Base-by-base conservation (phyloP, 2,329 filamentous ascomycete genomes). In the Mollisiaceae sp. region DNA sequence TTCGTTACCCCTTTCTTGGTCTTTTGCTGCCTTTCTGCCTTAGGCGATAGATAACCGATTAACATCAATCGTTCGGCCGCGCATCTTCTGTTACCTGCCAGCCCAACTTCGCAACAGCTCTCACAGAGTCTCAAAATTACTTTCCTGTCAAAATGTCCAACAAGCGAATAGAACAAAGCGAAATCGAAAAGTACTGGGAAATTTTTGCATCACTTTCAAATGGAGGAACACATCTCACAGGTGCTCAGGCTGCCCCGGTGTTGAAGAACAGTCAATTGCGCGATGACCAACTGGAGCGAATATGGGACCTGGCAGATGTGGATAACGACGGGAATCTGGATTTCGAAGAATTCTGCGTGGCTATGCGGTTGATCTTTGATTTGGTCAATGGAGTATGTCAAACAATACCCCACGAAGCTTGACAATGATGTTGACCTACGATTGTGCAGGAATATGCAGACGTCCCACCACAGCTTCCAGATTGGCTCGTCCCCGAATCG, bases 311-410 rank as follows among this genome's bases (percentile, higher is more conserved):
- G 69, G 93, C 95, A 65, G 95, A 99, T 78, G 93, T 99, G 67
- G 95, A 99, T 80, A 94, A 94, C 73, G 95, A 99, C 82, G 95
- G 95, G 69, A 96, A 96, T 79, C 84, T 99, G 62, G 95, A 99
- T 80, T 99, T 99, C 82, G 95, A 99, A 81, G 95, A 99, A 83
- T 99, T 99, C 79, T 99, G 95, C 79, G 95, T 99, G 65, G 95
- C 94, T 45, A 99, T 99, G 95, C 88, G 95, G 75, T 83, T 99
- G 75, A 97, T 98, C 74, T 99, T 98, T 79, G 95, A 99, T 78
- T 82, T 98, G 71, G 89, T 99, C 73, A 99, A 99, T 76, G 95
- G 95, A 74, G 92, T 96, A 84, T 68, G 86, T 81, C n/a, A 36
- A 32, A 12, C 9, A 54, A 54, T 54, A 6, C 6, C 32, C 14